Conservation (phyloP, 2,329 filamentous ascomycete genomes). For the Phyllosticta capitalensis region DNA sequence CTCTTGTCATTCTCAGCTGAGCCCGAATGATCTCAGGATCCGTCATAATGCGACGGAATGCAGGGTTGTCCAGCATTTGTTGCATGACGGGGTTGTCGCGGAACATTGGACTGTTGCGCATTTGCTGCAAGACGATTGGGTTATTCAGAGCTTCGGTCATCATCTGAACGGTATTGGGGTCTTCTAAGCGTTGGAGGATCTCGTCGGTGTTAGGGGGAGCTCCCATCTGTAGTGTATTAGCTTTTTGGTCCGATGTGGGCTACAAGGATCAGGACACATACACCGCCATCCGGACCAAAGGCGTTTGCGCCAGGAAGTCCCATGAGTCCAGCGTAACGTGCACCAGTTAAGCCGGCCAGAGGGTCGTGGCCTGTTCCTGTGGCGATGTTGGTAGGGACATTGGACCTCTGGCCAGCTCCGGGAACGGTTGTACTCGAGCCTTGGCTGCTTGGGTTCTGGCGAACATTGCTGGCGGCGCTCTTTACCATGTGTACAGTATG, state of each 20-base stretch:
- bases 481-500: conserved; percentile 97
- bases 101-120: conserved; percentile 55
- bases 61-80: conserved; percentile 77
- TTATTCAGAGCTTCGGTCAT: conserved; percentile 96
- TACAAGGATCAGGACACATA: conserved; percentile 42
- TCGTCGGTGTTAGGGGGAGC: conserved; percentile 73
- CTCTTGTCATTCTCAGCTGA: conserved; percentile 71
- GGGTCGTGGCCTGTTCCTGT: conserved; percentile 75
- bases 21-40: conserved; percentile 77
- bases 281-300: conserved; percentile 90
- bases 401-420: conserved; percentile 18
- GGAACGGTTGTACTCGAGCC: conserved; percentile 43
- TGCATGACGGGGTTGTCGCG: conserved; percentile 81
- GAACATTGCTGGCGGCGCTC: conserved; percentile 79
- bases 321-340: conserved; percentile 84
- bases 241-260: neutral
- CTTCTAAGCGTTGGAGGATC: conserved; percentile 74
- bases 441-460: conserved; percentile 46
- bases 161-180: conserved; percentile 75
- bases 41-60: conserved; percentile 87
- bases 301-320: conserved; percentile 77
- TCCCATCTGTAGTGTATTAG: conserved; percentile 65
- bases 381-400: conserved; percentile 67
- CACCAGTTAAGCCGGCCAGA: conserved; percentile 81
- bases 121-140: conserved; percentile 86